Conservation (phyloP, 129 eudicot genomes). For the Saussurea involucrata region DNA sequence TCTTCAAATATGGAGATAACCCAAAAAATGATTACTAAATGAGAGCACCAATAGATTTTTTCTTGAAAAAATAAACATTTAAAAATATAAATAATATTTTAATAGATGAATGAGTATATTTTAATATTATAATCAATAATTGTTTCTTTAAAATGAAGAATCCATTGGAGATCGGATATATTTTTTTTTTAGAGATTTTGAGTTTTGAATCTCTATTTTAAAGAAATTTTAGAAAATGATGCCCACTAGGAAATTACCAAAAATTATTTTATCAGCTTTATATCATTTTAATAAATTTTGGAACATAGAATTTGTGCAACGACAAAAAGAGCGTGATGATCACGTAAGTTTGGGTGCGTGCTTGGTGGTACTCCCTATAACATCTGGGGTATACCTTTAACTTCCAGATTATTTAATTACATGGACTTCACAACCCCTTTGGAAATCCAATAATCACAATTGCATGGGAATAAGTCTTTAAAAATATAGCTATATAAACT, state of each 20-base stretch:
- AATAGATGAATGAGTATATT: too few species aligned
- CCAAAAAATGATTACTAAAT: too few species aligned
- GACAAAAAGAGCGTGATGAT: slow-evolving; percentile 5
- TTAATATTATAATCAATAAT: too few species aligned
- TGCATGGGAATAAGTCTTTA: slow-evolving; percentile 33
- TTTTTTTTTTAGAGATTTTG: too few species aligned
- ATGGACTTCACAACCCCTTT: slow-evolving; percentile 42
- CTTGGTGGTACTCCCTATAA: background rate
- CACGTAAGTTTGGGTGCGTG: slow-evolving; percentile 12
- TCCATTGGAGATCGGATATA: too few species aligned
- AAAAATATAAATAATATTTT: too few species aligned
- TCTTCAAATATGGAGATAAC: too few species aligned
- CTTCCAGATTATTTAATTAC: slow-evolving; percentile 31
- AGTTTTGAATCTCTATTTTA: too few species aligned
- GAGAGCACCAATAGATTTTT: too few species aligned
- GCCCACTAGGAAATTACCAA: background rate
- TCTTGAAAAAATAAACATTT: too few species aligned
- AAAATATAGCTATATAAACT: background rate
- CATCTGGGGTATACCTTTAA: slow-evolving; percentile 25
- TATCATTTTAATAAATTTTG: background rate
- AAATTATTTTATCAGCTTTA: background rate
- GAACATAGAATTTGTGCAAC: background rate
- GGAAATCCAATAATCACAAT: slow-evolving; percentile 41
- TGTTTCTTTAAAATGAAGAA: too few species aligned
- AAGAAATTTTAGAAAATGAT: too few species aligned